Evolutionary conservation across 192 early-diverging fungal genomes (phyloP).

Genomic region (Rhizoclosmatium sp.): DNA sequence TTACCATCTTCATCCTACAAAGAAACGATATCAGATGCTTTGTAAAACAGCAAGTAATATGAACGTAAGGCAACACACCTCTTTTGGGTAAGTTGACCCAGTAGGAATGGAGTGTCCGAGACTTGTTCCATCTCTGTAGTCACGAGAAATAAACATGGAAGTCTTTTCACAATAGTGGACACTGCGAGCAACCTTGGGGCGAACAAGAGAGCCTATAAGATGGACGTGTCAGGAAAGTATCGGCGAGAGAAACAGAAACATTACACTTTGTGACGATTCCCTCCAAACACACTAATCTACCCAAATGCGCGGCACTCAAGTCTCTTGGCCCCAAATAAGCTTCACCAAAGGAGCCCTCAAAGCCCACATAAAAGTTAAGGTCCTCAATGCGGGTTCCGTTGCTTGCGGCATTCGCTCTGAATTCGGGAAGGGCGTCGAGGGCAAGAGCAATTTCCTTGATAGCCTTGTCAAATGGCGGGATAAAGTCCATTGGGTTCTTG

Average conservation of each 20-base stretch:
- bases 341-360: slow-evolving; percentile 93
- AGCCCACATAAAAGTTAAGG: slow-evolving; percentile 74
- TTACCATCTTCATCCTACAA: slow-evolving; percentile 87
- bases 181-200: slow-evolving; percentile 90
- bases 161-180: slow-evolving; percentile 94
- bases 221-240: background rate
- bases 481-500: slow-evolving; percentile 77
- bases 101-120: slow-evolving; percentile 73
- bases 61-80: slow-evolving; percentile 42
- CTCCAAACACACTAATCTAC: slow-evolving; percentile 91
- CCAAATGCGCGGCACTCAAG: slow-evolving; percentile 78
- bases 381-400: slow-evolving; percentile 26
- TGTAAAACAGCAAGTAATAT: background rate
- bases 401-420: slow-evolving; percentile 38
- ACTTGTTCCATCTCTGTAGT: slow-evolving; percentile 89
- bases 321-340: slow-evolving; percentile 87
- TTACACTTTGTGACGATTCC: slow-evolving; percentile 97
- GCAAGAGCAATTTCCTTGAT: slow-evolving; percentile 65
- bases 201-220: slow-evolving; percentile 84
- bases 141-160: slow-evolving; percentile 78
- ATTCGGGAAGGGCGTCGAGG: slow-evolving; percentile 21
- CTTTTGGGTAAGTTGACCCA: slow-evolving; percentile 88
- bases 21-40: slow-evolving; percentile 18
- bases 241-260: slow-evolving; percentile 25
- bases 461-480: slow-evolving; percentile 85